phyloP scores from a whole-genome alignment of 202 grass and related monocot species.

The Panicum hallii region DNA sequence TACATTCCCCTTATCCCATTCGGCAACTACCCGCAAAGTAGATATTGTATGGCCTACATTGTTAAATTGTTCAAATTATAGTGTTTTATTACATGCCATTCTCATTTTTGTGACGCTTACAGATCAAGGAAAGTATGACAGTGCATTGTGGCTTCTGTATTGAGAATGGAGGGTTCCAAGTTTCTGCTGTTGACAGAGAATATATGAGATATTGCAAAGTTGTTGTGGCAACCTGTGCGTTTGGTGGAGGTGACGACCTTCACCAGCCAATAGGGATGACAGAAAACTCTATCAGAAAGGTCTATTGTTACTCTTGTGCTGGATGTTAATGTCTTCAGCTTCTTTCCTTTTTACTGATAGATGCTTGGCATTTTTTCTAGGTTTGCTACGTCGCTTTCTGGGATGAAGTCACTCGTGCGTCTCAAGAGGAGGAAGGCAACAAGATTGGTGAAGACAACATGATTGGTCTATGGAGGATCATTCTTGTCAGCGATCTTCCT shows the following conservation, averaged over 20 bases:
- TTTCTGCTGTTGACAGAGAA: conserved; percentile 75
- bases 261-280: conserved; percentile 96
- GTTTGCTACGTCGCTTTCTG: conserved; percentile 98
- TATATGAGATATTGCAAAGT: conserved; percentile 80
- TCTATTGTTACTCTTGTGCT: conserved; percentile 22
- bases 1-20: not conserved
- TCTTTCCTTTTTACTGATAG: conserved; percentile 12
- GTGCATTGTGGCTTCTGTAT: conserved; percentile 89
- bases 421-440: conserved; percentile 80
- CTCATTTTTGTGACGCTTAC: conserved; percentile 38
- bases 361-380: conserved; percentile 41
- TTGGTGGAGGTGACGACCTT: conserved; percentile 93
- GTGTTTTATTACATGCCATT: not conserved
- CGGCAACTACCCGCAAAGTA: conserved; percentile 8
- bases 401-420: conserved; percentile 73
- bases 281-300: conserved; percentile 69
- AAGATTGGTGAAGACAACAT: conserved; percentile 64
- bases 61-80: not conserved
- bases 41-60: not conserved
- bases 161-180: conserved; percentile 76
- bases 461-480: conserved; percentile 82
- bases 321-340: conserved; percentile 30
- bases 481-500: conserved; percentile 82
- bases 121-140: conserved; percentile 62
- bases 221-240: conserved; percentile 88